Evolutionary conservation across 257 asterid genomes (phyloP).

Genomic region (Solanum piurae): DNA sequence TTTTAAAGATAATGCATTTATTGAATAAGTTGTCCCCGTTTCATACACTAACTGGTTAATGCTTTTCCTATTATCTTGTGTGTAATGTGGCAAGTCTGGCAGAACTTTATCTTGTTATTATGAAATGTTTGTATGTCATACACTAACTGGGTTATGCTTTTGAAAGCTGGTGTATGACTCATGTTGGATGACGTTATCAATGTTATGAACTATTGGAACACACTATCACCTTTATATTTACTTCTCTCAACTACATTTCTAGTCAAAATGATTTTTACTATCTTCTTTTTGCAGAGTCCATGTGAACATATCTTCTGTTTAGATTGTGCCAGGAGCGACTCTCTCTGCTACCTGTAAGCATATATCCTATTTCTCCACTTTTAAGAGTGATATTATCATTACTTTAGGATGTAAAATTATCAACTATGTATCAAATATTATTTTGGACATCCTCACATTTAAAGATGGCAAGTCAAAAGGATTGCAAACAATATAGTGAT

Average conservation of each 20-base stretch:
- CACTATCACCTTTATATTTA: background rate
- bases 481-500: background rate
- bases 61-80: background rate
- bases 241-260: background rate
- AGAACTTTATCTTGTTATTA: background rate
- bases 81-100: background rate
- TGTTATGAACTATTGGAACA: background rate
- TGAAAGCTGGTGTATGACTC: background rate
- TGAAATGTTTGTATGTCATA: background rate
- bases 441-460: background rate
- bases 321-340: slow-evolving; percentile 93
- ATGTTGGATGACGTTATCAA: background rate
- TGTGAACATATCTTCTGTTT: slow-evolving; percentile 93
- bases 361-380: background rate
- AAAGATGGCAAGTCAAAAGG: background rate
- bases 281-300: slow-evolving; percentile 69
- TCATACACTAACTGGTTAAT: background rate
- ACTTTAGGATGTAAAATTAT: background rate
- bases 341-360: slow-evolving; percentile 92
- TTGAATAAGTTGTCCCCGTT: background rate
- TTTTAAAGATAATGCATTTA: background rate
- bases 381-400: background rate
- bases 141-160: background rate
- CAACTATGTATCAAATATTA: background rate
- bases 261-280: background rate